Conservation (phyloP, 495 filamentous ascomycete species). For the Penicillium longicatenatum region DNA sequence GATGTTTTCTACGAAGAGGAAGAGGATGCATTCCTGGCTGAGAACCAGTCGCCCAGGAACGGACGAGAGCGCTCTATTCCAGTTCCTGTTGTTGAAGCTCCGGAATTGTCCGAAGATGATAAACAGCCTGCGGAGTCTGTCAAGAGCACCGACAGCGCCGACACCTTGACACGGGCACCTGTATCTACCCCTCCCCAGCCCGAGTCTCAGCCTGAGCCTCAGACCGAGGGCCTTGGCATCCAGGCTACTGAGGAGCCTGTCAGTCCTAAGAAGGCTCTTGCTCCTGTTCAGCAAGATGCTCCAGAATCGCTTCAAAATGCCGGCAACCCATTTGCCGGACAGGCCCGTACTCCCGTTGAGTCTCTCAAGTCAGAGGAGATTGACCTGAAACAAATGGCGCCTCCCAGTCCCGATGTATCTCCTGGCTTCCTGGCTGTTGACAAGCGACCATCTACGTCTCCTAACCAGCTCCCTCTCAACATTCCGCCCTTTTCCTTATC, state of each 20-base stretch:
- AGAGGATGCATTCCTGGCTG: conserved; percentile 66
- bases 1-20: conserved; percentile 98
- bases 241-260: conserved; percentile 36
- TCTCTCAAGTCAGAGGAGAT: conserved; percentile 34
- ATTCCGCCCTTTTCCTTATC: conserved; percentile 52
- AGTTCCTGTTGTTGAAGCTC: neutral
- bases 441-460: conserved; percentile 51
- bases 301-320: conserved; percentile 19
- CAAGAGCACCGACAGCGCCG: conserved; percentile 36
- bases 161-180: conserved; percentile 41
- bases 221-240: conserved; percentile 49
- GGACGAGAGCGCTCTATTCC: conserved; percentile 7
- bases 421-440: conserved; percentile 45
- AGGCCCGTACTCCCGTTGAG: conserved; percentile 15
- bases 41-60: conserved; percentile 35
- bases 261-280: neutral
- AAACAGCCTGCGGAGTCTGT: conserved; percentile 42
- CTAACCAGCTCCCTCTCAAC: conserved; percentile 53
- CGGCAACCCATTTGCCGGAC: conserved; percentile 26
- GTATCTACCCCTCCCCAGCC: conserved; percentile 34
- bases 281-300: neutral
- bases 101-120: conserved; percentile 26
- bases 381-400: conserved; percentile 21
- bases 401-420: conserved; percentile 46
- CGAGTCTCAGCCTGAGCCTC: conserved; percentile 8